Conservation (phyloP, 129 eudicot species). For the Centella asiatica region DNA sequence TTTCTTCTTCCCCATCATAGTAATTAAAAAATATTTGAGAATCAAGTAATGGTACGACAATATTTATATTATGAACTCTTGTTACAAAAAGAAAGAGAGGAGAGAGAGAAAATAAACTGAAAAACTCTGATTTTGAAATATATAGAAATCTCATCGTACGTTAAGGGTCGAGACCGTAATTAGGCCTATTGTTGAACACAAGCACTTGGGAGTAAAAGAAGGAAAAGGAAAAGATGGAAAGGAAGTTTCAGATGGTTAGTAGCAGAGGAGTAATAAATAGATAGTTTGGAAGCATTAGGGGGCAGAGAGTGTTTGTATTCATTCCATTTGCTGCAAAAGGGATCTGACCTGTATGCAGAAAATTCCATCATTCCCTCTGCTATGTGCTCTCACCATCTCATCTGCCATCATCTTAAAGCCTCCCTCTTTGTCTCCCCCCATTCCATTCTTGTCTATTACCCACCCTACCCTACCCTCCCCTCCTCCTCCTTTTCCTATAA, state of each 20-base stretch:
- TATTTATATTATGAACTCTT: no score
- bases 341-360: neutral
- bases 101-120: no score
- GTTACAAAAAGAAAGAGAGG: no score
- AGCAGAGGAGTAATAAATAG: neutral
- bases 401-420: neutral
- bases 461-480: neutral
- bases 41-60: no score
- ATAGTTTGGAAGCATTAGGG: slow-evolving; percentile 1
- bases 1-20: no score
- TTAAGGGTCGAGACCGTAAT: no score
- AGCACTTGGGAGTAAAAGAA: neutral
- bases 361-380: slow-evolving; percentile 14
- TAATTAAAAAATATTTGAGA: no score
- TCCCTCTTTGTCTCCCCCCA: neutral
- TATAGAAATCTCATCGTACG: no score
- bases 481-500: slow-evolving; percentile 1
- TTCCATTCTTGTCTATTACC: neutral
- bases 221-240: neutral
- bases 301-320: neutral
- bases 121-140: no score
- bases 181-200: no score
- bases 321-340: neutral
- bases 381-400: neutral
- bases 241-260: neutral